These are phyloP conservation scores for Schwanniomyces yamadae DNA, from an alignment of 805 yeast genomes.

Conservation along the genomic window DNA sequence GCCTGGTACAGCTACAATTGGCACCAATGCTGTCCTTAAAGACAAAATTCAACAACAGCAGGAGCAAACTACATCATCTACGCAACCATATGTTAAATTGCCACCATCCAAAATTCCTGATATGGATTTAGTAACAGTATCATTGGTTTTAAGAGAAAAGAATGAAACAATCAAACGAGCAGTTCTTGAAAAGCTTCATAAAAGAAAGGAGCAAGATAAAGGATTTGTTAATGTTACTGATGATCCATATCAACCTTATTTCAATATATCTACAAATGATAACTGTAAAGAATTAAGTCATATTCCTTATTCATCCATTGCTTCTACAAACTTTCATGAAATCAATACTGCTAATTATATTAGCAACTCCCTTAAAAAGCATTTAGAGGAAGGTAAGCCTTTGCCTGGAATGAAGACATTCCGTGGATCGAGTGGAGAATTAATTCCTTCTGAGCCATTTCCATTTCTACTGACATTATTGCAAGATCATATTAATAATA, in stretches of 20 bases:
- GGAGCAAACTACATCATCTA: constrained; percentile 24
- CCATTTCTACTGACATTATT: constrained; percentile 46
- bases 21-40: constrained; percentile 13
- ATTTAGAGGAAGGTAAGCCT: constrained; percentile 47
- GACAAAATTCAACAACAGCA: constrained; percentile 12
- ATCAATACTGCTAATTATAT: constrained; percentile 59
- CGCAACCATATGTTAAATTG: constrained; percentile 79
- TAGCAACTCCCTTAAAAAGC: constrained; percentile 38
- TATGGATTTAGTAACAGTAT: constrained; percentile 81
- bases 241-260: constrained; percentile 79
- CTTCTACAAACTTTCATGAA: constrained; percentile 63
- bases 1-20: constrained; percentile 11
- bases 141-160: constrained; percentile 68
- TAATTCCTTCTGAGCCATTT: constrained; percentile 46
- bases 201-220: constrained; percentile 65
- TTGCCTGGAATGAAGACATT: constrained; percentile 46
- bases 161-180: constrained; percentile 75
- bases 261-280: constrained; percentile 61
- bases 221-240: constrained; percentile 86
- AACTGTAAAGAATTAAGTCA: constrained; percentile 54
- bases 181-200: constrained; percentile 80
- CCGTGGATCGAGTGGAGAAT: constrained; percentile 51
- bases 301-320: constrained; percentile 77
- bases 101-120: constrained; percentile 94
- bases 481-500: constrained; percentile 24